Conservation (phyloP, 1,284 basidiomycete species). For the Papiliotrema fonsecae region DNA sequence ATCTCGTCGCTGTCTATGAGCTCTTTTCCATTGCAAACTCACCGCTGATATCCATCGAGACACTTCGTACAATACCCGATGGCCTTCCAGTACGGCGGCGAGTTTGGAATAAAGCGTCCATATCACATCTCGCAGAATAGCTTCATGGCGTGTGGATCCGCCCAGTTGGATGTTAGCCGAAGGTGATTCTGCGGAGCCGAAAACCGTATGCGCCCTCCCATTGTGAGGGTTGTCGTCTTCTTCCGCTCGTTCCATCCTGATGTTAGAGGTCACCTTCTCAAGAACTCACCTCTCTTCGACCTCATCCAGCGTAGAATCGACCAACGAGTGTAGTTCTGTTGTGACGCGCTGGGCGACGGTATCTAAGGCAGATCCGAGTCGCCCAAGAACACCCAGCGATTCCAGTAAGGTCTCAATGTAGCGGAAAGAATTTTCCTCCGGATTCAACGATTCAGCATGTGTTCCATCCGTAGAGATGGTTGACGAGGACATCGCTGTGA, state of each 20-base stretch:
- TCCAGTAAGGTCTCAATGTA: conserved; percentile 95
- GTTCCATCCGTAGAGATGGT: no score
- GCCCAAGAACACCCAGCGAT: conserved; percentile 83
- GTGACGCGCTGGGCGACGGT: conserved; percentile 76
- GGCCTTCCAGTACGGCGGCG: conserved; percentile 88
- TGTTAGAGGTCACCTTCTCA: not conserved
- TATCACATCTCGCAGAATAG: conserved; percentile 86
- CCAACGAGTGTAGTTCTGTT: conserved; percentile 75
- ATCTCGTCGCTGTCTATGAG: conserved; percentile 62
- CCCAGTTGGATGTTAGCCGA: conserved; percentile 59
- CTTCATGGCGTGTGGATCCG: conserved; percentile 69
- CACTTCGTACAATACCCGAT: conserved; percentile 88
- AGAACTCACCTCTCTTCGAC: conserved; percentile 69
- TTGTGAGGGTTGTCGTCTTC: not conserved
- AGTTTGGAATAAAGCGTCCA: conserved; percentile 98
- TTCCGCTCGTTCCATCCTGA: not conserved
- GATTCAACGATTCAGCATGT: conserved; percentile 53
- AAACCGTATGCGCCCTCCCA: no score
- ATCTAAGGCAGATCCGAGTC: conserved; percentile 80
- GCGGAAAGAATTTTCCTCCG: conserved; percentile 86
- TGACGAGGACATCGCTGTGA: no score
- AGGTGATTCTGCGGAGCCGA: not conserved
- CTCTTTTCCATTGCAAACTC: conserved; percentile 34
- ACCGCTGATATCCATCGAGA: conserved; percentile 81
- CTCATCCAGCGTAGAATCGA: conserved; percentile 84